phyloP scores from a whole-genome alignment of 441 rosid species.

The Erodium trifolium region DNA sequence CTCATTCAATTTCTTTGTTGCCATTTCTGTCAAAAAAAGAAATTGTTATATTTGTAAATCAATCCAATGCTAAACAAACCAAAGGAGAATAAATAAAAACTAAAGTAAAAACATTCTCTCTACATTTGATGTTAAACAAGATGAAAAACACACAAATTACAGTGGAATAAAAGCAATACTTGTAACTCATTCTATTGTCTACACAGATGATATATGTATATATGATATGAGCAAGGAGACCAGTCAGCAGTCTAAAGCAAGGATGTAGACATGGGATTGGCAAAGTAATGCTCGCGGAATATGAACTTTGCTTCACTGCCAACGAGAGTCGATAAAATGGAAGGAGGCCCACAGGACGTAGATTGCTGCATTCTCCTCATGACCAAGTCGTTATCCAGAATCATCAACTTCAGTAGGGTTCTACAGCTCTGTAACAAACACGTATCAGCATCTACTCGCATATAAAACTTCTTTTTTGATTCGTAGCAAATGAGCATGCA shows the following conservation, averaged over 20 bases:
- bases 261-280: constrained; percentile 44
- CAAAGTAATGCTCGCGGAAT: constrained; percentile 62
- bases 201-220: too few species aligned
- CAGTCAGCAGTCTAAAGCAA: not conserved
- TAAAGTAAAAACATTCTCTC: too few species aligned
- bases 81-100: too few species aligned
- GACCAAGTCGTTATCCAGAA: constrained; percentile 52
- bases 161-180: too few species aligned
- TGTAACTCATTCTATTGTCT: too few species aligned
- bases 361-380: constrained; percentile 61
- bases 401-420: constrained; percentile 66
- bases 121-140: too few species aligned
- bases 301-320: constrained; percentile 38
- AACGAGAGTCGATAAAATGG: constrained; percentile 40
- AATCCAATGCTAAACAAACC: too few species aligned
- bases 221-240: too few species aligned
- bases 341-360: constrained; percentile 41
- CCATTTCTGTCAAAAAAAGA: too few species aligned
- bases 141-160: too few species aligned
- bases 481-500: not conserved
- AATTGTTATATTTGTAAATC: too few species aligned
- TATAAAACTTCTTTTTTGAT: not conserved
- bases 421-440: constrained; percentile 51
- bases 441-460: not conserved
- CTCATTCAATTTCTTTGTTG: too few species aligned